A percentile compares a stretch with the other conserved stretches of the same genome.
These are phyloP conservation scores for Podaxis sp. DNA, from an alignment of 768 basidiomycete genomes.

Conservation along the genomic window DNA sequence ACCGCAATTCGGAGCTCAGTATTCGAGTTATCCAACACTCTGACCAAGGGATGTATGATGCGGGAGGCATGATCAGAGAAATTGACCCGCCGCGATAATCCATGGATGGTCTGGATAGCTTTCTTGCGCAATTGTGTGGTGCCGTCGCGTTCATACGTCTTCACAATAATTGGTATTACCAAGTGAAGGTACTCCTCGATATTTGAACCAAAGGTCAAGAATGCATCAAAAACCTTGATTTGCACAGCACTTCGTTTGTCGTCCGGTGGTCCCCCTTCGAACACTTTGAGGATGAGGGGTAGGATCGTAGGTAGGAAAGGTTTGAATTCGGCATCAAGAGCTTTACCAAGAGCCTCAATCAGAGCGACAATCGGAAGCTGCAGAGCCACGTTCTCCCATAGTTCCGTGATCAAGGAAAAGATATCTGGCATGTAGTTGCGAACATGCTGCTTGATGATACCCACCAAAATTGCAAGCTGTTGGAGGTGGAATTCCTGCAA, in stretches of 20 bases:
- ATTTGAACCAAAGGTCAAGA: slow-evolving; percentile 92
- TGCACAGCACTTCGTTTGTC: slow-evolving; percentile 79
- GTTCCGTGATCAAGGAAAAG: slow-evolving; percentile 81
- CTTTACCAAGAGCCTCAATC: slow-evolving; percentile 89
- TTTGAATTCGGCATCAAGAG: slow-evolving; percentile 96
- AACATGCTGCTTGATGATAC: slow-evolving; percentile 96
- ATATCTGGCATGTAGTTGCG: slow-evolving; percentile 88
- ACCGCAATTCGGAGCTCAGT: slow-evolving; percentile 84
- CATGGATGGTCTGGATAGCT: slow-evolving; percentile 90
- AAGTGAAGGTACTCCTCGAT: slow-evolving; percentile 98
- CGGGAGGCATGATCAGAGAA: slow-evolving; percentile 97
- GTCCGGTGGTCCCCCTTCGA: slow-evolving; percentile 67
- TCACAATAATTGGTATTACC: slow-evolving; percentile 92
- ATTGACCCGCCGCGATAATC: slow-evolving; percentile 88
- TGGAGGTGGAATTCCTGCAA: slow-evolving; percentile 93
- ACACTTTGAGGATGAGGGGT: slow-evolving; percentile 86
- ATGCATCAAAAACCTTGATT: slow-evolving; percentile 91
- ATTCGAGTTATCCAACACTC: slow-evolving; percentile 72
- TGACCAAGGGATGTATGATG: slow-evolving; percentile 92
- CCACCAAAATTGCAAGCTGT: slow-evolving; percentile 91
- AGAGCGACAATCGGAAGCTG: slow-evolving; percentile 92
- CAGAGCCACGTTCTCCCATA: slow-evolving; percentile 83
- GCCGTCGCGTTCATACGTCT: slow-evolving; percentile 85
- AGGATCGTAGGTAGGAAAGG: slow-evolving; percentile 91
- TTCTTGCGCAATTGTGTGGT: slow-evolving; percentile 76